These are phyloP conservation scores for Smallanthus sonchifolius DNA, from an alignment of 129 eudicot species.

Conservation along the genomic window DNA sequence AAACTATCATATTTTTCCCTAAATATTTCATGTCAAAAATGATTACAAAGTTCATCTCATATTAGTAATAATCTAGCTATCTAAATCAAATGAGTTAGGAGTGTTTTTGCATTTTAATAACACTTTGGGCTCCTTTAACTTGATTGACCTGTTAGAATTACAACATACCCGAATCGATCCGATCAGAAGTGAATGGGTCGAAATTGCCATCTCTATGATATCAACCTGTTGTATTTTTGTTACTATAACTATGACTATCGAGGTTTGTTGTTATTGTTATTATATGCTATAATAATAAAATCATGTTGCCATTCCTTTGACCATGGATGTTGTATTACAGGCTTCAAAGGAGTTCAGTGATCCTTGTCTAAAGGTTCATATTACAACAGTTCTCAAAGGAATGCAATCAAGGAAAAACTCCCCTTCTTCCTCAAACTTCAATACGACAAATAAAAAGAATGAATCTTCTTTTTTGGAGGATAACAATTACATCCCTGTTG, in stretches of 20 bases:
- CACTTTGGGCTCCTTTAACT: neutral
- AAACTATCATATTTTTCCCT: neutral
- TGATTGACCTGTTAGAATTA: neutral
- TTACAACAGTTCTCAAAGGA: slow-evolving; percentile 75
- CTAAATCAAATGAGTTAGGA: neutral
- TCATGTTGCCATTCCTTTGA: slow-evolving; percentile 3
- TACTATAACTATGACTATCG: neutral
- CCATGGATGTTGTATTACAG: slow-evolving; percentile 38
- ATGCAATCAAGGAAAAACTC: slow-evolving; percentile 58
- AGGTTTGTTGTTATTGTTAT: slow-evolving; percentile 14
- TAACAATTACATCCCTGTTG: slow-evolving; percentile 53
- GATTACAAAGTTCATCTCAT: neutral
- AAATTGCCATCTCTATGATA: neutral
- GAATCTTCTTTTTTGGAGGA: slow-evolving; percentile 46
- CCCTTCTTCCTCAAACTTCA: slow-evolving; percentile 41
- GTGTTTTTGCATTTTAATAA: neutral
- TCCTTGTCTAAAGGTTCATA: slow-evolving; percentile 76
- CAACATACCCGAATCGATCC: neutral
- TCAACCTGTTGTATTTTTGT: slow-evolving; percentile 8
- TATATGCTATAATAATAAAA: slow-evolving; percentile 12
- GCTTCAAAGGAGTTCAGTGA: slow-evolving; percentile 82
- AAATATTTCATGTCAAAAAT: neutral
- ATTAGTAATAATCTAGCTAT: neutral
- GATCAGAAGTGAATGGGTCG: neutral
- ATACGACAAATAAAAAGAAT: slow-evolving; percentile 35